Percentiles rank a stretch among this genome's conserved stretches.
Conservation (phyloP, 768 basidiomycete species). For the Krasilnikovozyma curviuscula region DNA sequence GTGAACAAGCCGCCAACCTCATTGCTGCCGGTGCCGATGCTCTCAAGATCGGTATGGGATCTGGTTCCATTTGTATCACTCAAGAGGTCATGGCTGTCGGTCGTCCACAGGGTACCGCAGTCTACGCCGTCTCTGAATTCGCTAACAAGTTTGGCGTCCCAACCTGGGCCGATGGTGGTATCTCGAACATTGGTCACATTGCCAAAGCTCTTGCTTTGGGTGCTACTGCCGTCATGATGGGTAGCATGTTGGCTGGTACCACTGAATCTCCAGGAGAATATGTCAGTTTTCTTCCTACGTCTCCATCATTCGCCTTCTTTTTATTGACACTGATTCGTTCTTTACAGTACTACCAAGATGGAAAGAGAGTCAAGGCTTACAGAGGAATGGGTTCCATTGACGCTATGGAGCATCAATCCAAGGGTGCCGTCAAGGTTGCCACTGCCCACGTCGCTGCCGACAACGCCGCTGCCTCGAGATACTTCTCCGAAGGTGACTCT, state of each 20-base stretch:
- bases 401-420: conserved; percentile 52
- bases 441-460: conserved; percentile 30
- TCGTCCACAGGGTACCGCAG: conserved; percentile 92
- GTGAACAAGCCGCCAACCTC: conserved; percentile 84
- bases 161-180: conserved; percentile 89
- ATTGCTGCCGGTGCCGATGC: conserved; percentile 89
- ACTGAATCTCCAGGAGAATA: conserved; percentile 96
- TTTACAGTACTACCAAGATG: conserved; percentile 99
- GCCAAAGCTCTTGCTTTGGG: conserved; percentile 90
- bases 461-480: conserved; percentile 89
- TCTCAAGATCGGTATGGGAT: conserved; percentile 94
- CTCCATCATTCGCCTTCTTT: too few species aligned
- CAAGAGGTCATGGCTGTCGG: conserved; percentile 99
- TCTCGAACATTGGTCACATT: conserved; percentile 88
- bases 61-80: conserved; percentile 96
- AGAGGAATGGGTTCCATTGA: conserved; percentile 95
- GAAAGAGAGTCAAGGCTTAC: conserved; percentile 96
- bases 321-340: too few species aligned
- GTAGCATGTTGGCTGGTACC: conserved; percentile 81
- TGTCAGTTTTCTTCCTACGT: too few species aligned
- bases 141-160: conserved; percentile 82
- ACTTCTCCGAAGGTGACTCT: conserved; percentile 78
- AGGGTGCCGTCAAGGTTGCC: conserved; percentile 11
- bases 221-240: conserved; percentile 98
- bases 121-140: conserved; percentile 90